These are phyloP conservation scores for Wickerhamomyces sp. DNA, from an alignment of 1,139 yeast species.

Conservation along the genomic window DNA sequence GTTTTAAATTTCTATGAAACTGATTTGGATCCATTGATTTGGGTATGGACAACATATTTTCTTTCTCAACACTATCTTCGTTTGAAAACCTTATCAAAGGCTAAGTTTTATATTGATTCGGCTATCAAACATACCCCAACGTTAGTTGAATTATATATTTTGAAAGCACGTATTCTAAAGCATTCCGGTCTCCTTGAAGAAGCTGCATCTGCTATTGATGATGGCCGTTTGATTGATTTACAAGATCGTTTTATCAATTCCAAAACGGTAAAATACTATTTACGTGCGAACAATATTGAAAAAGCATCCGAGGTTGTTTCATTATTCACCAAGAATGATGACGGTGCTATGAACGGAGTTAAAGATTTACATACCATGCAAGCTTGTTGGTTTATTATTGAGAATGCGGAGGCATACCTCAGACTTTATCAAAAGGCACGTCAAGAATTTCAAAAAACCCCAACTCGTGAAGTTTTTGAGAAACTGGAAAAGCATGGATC, in stretches of 20 bases:
- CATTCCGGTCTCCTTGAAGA: slow-evolving; percentile 47
- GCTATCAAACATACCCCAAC: slow-evolving; percentile 79
- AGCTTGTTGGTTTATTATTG: slow-evolving; percentile 84
- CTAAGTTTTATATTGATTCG: slow-evolving; percentile 51
- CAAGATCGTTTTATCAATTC: slow-evolving; percentile 92
- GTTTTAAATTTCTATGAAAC: slow-evolving; percentile 44
- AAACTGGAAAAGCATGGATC: slow-evolving; percentile 50
- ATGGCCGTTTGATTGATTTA: slow-evolving; percentile 72
- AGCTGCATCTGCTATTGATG: slow-evolving; percentile 66
- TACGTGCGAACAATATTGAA: slow-evolving; percentile 75
- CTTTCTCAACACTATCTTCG: slow-evolving; percentile 75
- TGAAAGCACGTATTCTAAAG: slow-evolving; percentile 78
- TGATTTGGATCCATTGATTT: slow-evolving; percentile 42
- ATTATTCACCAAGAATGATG: slow-evolving; percentile 80
- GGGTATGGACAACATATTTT: slow-evolving; percentile 76
- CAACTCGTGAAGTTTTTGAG: slow-evolving; percentile 18
- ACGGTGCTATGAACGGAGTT: slow-evolving; percentile 64
- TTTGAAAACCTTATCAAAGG: slow-evolving; percentile 45
- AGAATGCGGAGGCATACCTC: slow-evolving; percentile 78
- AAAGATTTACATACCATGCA: slow-evolving; percentile 88
- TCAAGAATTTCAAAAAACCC: slow-evolving; percentile 21
- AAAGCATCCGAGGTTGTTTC: slow-evolving; percentile 74
- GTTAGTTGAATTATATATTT: slow-evolving; percentile 72
- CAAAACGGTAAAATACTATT: slow-evolving; percentile 76
- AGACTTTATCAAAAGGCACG: slow-evolving; percentile 34